phyloP scores from a whole-genome alignment of 768 basidiomycete genomes.

The Leucocoprinus leucothites region DNA sequence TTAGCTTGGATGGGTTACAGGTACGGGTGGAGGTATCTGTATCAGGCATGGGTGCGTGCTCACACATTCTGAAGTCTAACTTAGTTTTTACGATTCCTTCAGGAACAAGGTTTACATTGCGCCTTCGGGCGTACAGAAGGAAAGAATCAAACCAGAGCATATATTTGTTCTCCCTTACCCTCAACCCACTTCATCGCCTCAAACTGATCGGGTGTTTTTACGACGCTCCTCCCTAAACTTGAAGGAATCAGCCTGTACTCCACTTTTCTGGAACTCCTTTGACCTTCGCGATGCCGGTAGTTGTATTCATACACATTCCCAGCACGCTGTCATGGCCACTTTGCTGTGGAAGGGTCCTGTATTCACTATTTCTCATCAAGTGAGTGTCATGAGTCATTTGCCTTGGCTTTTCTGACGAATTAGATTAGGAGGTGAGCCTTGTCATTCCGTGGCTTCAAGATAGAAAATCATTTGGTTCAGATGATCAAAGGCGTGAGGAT shows the following conservation, averaged over 20 bases:
- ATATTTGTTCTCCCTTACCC: conserved; percentile 88
- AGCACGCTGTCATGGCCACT: conserved; percentile 88
- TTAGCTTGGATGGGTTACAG: conserved; percentile 89
- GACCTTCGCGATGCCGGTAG: conserved; percentile 74
- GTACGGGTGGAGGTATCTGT: conserved; percentile 80
- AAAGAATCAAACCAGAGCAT: conserved; percentile 76
- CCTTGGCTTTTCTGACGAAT: conserved; percentile 8
- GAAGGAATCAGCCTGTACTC: conserved; percentile 87
- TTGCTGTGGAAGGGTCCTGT: conserved; percentile 67
- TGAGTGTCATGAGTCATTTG: conserved; percentile 23
- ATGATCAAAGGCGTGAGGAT: conserved; percentile 91
- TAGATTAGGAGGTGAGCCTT: conserved; percentile 38
- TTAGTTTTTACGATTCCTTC: background rate
- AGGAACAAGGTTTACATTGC: conserved; percentile 83
- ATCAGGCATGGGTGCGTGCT: conserved; percentile 61
- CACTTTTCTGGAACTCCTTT: conserved; percentile 91
- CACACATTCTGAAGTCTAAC: background rate
- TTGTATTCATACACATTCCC: conserved; percentile 90
- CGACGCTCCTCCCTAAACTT: conserved; percentile 67
- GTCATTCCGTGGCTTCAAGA: too few species aligned
- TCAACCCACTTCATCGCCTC: conserved; percentile 54
- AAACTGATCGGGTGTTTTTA: conserved; percentile 73
- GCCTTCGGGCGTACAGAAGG: conserved; percentile 89
- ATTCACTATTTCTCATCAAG: conserved; percentile 85
- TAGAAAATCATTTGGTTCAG: conserved; percentile 29